phyloP scores from a whole-genome alignment of 169 alveolate genomes.

The Cryptosporidium tyzzeri region DNA sequence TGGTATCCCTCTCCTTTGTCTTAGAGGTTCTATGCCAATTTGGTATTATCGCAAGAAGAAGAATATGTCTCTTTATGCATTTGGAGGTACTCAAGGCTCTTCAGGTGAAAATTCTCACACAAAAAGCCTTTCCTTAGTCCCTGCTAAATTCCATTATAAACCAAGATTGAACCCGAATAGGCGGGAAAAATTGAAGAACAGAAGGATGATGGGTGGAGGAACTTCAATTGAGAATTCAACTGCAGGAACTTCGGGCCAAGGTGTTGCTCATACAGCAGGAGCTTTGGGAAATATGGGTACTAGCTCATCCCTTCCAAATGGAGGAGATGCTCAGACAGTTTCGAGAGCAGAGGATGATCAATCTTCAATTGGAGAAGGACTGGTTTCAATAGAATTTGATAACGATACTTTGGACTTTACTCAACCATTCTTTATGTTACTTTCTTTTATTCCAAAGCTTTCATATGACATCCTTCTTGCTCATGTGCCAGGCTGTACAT shows the following conservation, averaged over 20 bases:
- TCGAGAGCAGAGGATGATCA: constrained; percentile 22
- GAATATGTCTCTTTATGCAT: background rate
- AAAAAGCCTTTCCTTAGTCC: constrained; percentile 41
- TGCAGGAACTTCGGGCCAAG: background rate
- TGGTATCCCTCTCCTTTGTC: constrained; percentile 34
- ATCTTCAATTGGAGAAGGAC: background rate
- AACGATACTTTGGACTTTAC: constrained; percentile 66
- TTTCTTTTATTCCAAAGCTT: constrained; percentile 38
- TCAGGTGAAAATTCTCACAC: background rate
- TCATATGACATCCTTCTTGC: constrained; percentile 35
- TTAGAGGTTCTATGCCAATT: constrained; percentile 52
- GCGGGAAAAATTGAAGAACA: constrained; percentile 30
- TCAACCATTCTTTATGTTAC: constrained; percentile 57
- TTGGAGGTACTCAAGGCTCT: background rate
- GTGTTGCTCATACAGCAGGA: background rate
- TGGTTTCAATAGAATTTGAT: constrained; percentile 56
- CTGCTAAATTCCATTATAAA: constrained; percentile 45
- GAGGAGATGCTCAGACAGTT: constrained; percentile 22
- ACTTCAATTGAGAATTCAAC: background rate
- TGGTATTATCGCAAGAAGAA: constrained; percentile 31
- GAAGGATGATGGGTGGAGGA: constrained; percentile 19
- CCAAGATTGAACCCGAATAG: constrained; percentile 58
- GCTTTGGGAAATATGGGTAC: background rate
- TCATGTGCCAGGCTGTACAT: constrained; percentile 31
- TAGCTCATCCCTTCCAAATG: background rate